A percentile compares a stretch with the other conserved stretches of the same genome.
These are phyloP conservation scores for Vitis riparia DNA, from an alignment of 164 flowering plant species.

Conservation along the genomic window DNA sequence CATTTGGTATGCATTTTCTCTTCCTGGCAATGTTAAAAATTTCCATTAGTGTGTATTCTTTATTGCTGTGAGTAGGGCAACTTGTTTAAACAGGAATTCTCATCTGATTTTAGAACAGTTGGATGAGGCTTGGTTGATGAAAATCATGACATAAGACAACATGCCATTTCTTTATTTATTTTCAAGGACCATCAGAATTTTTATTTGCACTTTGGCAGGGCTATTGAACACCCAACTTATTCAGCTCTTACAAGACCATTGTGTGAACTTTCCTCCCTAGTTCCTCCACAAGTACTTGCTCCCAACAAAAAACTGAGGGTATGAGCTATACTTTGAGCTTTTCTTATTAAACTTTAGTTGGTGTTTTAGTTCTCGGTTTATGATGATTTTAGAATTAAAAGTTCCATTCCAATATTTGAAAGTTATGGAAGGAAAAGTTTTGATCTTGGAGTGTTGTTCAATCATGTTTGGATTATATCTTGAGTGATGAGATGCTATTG, in stretches of 20 bases:
- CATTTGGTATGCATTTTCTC: conserved; percentile 66
- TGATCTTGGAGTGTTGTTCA: too few species aligned
- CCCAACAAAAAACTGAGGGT: conserved; percentile 92
- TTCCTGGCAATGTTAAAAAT: neutral
- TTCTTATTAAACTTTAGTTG: neutral
- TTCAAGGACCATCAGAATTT: neutral
- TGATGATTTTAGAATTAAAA: neutral
- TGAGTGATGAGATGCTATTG: too few species aligned
- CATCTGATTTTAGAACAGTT: neutral
- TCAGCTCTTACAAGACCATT: conserved; percentile 96
- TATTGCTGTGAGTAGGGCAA: neutral
- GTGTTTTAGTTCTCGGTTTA: neutral
- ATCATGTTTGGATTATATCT: too few species aligned
- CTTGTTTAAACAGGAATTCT: neutral
- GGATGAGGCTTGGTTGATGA: neutral
- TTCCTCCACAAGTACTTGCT: conserved; percentile 87
- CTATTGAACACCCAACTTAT: conserved; percentile 83
- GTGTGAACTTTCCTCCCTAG: conserved; percentile 87
- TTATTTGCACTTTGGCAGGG: too few species aligned
- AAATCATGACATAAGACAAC: neutral
- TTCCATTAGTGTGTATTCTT: neutral
- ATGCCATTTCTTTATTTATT: conserved; percentile 2
- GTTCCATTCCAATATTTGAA: neutral
- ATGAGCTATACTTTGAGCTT: conserved; percentile 15
- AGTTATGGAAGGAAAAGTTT: neutral